Evolutionary conservation across 202 grass and related monocot genomes (phyloP), one percentile per base, ranked within the genome.

Genomic region (Zizania palustris): DNA sequence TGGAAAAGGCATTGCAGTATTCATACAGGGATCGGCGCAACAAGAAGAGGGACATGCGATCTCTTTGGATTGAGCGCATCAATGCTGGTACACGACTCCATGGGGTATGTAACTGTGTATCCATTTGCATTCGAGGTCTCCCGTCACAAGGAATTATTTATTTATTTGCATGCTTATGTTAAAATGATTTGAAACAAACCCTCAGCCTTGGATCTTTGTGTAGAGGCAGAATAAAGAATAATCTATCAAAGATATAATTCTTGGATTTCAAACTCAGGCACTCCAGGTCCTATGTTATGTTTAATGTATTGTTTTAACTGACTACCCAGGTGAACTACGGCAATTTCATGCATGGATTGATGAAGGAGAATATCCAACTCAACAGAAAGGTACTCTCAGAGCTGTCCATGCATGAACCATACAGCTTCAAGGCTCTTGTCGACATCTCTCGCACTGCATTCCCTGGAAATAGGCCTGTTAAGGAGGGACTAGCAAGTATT

Each of bases 51-150:
- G 91, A 97, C 85, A 97, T 94, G 91, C 75, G 95, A 1, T 92
- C 95, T 41, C 95, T 94, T 50, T 97, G 95, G 91, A 97, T 97
- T 22, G 95, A 97, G 67, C 82, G 91, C 44, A 94, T 97, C 74
- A 97, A 97, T 59, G 91, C 95, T 69, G 95, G 89, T 0, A 90
- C 95, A 46, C 77, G 89, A 11, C 76, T 97, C 6, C 95, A 97
- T 84, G 95, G 95, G 91, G 91, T 97, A 94, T 79, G 73, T 9
- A 55, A 20, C n/a, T 55, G n/a, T 7, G 0, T 46, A 77, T 90
- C 16, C 37, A 12, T 45, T 46, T 19, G 7, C 10, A 50, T 39
- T 4, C 8, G 3, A 60, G 9, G 33, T 43, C 11, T 40, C 68
- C 10, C 6, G 5, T 40, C 68, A 7, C 9, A 45, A 36, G 3